Evolutionary conservation across 176 grass and related monocot species (phyloP).

Genomic region (Areca catechu): DNA sequence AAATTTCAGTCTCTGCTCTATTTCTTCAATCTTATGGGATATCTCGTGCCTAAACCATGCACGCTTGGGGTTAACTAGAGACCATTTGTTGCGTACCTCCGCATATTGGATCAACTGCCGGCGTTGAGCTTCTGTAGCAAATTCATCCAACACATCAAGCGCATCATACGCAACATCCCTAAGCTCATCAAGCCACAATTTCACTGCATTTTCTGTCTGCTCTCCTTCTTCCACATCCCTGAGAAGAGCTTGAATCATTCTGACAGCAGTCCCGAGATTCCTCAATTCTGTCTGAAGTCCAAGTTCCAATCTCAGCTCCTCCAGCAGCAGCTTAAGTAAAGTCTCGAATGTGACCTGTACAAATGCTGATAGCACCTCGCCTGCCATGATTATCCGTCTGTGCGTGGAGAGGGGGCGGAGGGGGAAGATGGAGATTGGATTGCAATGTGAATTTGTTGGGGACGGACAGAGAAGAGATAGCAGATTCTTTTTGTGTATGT

Average conservation of each 20-base stretch:
- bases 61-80: not conserved
- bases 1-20: not conserved
- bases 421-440: too few species aligned
- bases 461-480: too few species aligned
- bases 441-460: too few species aligned
- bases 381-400: too few species aligned
- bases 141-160: constrained; percentile 26
- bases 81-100: not conserved
- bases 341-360: constrained; percentile 18
- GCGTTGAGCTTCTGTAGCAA: constrained; percentile 6
- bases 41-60: not conserved
- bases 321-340: not conserved
- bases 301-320: not conserved
- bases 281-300: not conserved
- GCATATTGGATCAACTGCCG: not conserved
- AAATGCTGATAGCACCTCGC: constrained; percentile 9
- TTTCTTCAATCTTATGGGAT: constrained; percentile 1
- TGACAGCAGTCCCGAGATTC: not conserved
- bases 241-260: constrained; percentile 13
- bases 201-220: not conserved
- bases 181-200: constrained; percentile 5
- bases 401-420: too few species aligned
- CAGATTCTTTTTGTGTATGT: too few species aligned
- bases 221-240: not conserved
- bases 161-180: constrained; percentile 20